Evolutionary conservation across 495 filamentous ascomycete genomes (phyloP).

Genomic region (Penicillium turbatum): DNA sequence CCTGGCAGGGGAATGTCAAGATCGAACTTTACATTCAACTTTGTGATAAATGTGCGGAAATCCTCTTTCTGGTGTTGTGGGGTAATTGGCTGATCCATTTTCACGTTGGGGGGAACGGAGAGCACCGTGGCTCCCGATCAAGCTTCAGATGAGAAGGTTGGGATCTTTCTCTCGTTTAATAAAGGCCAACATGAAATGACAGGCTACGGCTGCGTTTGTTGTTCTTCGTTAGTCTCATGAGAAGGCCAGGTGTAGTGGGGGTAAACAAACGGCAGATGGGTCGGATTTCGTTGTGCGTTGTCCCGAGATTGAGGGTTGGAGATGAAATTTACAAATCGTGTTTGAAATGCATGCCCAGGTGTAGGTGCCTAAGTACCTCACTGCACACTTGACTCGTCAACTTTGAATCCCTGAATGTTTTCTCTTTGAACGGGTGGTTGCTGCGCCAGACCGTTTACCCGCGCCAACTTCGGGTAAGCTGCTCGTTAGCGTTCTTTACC

Average conservation of each 20-base stretch:
- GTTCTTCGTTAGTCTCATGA: neutral
- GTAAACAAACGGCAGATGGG: neutral
- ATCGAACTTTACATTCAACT: neutral
- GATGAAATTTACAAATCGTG: neutral
- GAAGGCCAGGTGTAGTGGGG: neutral
- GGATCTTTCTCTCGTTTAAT: neutral
- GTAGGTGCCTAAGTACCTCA: neutral
- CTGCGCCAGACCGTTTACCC: neutral
- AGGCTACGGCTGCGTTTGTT: neutral
- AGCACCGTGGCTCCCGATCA: neutral
- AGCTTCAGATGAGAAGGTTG: neutral
- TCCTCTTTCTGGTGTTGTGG: neutral
- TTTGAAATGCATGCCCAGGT: too few species aligned
- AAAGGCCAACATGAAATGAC: neutral
- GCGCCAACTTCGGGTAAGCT: conserved; percentile 3
- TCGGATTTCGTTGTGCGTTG: neutral
- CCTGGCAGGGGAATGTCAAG: conserved; percentile 3
- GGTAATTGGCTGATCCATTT: neutral
- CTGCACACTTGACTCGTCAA: neutral
- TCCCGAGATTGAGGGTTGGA: neutral
- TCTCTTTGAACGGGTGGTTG: neutral
- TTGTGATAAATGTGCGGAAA: neutral
- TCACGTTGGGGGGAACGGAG: neutral
- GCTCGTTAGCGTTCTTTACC: neutral
- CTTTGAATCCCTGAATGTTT: too few species aligned